Conservation (phyloP, 345 rosid species). For the Odontarrhena argentea region DNA sequence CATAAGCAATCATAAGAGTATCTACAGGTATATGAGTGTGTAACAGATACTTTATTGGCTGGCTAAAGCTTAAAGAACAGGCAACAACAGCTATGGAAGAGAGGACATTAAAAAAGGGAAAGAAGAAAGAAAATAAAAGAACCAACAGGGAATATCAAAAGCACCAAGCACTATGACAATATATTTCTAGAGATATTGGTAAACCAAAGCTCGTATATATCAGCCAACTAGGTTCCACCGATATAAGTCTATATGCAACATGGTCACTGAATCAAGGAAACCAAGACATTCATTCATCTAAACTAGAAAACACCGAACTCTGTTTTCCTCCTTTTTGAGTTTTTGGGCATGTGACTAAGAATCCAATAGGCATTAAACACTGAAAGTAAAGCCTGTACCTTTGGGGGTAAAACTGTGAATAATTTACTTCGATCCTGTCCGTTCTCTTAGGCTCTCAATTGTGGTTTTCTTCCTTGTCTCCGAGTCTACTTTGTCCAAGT, state of each 20-base stretch:
- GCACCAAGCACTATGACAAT: conserved; percentile 24
- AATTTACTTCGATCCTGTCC: conserved; percentile 52
- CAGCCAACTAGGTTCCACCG: conserved; percentile 1
- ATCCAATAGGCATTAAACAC: conserved; percentile 30
- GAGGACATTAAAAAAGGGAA: conserved; percentile 3
- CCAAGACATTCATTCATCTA: conserved; percentile 12
- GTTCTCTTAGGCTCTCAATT: conserved; percentile 73
- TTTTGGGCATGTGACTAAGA: conserved; percentile 4
- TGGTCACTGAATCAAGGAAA: conserved; percentile 25
- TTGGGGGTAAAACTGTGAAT: conserved; percentile 20
- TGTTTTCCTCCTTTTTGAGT: conserved; percentile 24
- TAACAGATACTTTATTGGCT: conserved; percentile 26
- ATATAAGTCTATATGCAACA: conserved; percentile 30
- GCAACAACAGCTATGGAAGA: conserved; percentile 1
- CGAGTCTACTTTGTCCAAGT: conserved; percentile 75
- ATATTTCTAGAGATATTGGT: conserved; percentile 7
- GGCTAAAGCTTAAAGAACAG: conserved; percentile 20
- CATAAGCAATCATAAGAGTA: conserved; percentile 13
- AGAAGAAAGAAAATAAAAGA: background rate
- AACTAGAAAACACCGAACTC: background rate
- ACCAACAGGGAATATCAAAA: conserved; percentile 23
- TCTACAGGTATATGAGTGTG: conserved; percentile 22
- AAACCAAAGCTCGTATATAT: conserved; percentile 23
- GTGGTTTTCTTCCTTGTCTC: conserved; percentile 77
- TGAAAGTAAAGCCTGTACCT: conserved; percentile 37